Base-by-base conservation (phyloP, 305 asterid genomes). In the Solanum hybrid region DNA sequence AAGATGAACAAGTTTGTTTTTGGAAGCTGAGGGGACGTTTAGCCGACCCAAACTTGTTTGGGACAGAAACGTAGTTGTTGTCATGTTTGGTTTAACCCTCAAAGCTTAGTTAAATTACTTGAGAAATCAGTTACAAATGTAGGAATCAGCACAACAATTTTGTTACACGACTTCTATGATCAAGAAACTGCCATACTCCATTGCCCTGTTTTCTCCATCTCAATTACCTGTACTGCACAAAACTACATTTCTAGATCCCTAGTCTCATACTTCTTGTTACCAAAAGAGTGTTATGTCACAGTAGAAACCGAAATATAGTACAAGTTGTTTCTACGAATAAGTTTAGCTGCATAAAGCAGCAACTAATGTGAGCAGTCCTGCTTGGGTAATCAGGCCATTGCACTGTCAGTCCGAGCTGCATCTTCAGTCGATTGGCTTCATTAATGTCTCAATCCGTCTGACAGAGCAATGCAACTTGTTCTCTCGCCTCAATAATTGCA, bases 351-450 rank as follows among this genome's bases (percentile, higher is more conserved):
- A 82, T 45, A 82, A 29, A 45, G 87, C 87, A 84, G 73, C 73
- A 84, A 84, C 87, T 31, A 84, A 84, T 84, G 73, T 51, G 87
- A 51, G 87, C 11, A 51, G 40, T 29, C 72, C 87, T 45, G 87
- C 40, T 42, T 45, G 87, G 10, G 40, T 84, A 51, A 51, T 51
- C 40, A 31, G 87, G 87, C 31, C 71, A 82, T 19, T 84, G 87
- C 73, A 51, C 87, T 84, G 87, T 84, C 75, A 84, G 72, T 84
- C 87, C 87, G 73, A 84, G 75, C 75, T 84, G 87, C 87, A 51
- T 51, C 73, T 84, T 84, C 87, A 84, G 87, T 84, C 73, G 75
- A 84, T 84, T 51, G 87, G 87, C 87, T 17, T 84, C 87, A 31
- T 45, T 51, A 45, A 29, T 51, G 22, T 51, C 87, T 84, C 87